Conservation (phyloP, 2,329 filamentous ascomycete species). For the Neonectria hederae region DNA sequence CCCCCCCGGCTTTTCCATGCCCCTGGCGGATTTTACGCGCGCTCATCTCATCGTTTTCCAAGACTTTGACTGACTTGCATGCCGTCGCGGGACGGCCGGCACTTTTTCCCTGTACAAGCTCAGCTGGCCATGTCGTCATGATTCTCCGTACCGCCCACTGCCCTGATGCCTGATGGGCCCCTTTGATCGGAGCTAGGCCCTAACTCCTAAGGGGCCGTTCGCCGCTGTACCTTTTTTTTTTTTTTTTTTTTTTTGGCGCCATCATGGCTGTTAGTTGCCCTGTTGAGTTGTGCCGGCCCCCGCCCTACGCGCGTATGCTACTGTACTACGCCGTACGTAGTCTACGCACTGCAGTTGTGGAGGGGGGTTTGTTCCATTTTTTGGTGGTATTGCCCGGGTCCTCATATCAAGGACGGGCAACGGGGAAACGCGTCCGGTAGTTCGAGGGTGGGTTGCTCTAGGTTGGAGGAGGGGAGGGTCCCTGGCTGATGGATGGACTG, state of each 20-base stretch:
- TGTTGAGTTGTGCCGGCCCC: neutral
- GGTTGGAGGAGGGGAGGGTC: neutral
- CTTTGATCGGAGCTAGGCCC: neutral
- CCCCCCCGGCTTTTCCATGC: neutral
- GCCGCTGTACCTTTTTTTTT: neutral
- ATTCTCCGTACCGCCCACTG: neutral
- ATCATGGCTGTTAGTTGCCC: neutral
- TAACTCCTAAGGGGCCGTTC: neutral
- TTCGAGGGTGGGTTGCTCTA: neutral
- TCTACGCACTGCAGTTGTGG: neutral
- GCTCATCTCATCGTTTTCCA: neutral
- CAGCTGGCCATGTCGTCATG: conserved; percentile 16
- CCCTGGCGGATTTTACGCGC: neutral
- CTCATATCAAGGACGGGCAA: neutral
- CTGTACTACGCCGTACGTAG: too few relatives aligned
- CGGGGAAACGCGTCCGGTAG: neutral
- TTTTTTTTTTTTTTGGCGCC: neutral
- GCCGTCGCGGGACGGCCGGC: conserved; percentile 14
- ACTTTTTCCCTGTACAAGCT: conserved; percentile 4
- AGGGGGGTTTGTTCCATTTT: neutral
- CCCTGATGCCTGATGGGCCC: conserved; percentile 5
- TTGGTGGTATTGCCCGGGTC: neutral
- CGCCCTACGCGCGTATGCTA: neutral
- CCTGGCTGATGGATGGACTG: neutral
- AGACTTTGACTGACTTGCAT: neutral